Conservation (phyloP, 1,139 yeast species). For the Lodderomyces jiufengensis region DNA sequence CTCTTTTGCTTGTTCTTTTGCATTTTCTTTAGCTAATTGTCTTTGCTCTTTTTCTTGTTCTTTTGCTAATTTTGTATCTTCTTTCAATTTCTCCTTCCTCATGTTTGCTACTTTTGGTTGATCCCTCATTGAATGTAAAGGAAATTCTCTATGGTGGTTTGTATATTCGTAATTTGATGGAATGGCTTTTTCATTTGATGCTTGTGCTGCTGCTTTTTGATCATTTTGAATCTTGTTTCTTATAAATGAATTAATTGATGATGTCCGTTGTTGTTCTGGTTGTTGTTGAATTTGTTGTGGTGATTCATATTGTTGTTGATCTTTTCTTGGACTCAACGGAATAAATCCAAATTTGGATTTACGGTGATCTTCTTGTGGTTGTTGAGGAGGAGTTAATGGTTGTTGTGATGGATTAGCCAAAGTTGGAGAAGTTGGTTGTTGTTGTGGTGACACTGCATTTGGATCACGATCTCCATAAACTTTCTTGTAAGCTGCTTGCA, state of each 20-base stretch:
- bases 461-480: constrained; percentile 32
- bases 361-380: not conserved
- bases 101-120: constrained; percentile 14
- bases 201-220: constrained; percentile 3
- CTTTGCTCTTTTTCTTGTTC: constrained; percentile 17
- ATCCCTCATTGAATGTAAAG: constrained; percentile 36
- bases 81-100: constrained; percentile 33
- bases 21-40: constrained; percentile 14
- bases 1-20: constrained; percentile 11
- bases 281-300: constrained; percentile 1
- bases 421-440: constrained; percentile 1
- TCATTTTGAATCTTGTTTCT: constrained; percentile 6
- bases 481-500: constrained; percentile 39
- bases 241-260: constrained; percentile 8
- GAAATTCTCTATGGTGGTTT: constrained; percentile 39
- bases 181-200: constrained; percentile 3
- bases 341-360: constrained; percentile 12
- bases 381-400: constrained; percentile 3
- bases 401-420: not conserved
- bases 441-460: not conserved
- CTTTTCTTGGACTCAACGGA: constrained; percentile 8
- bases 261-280: constrained; percentile 4
- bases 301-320: not conserved
- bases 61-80: constrained; percentile 24
- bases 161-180: constrained; percentile 26